Evolutionary conservation across 2,329 filamentous ascomycete species (phyloP).

Genomic region (Parascedosporium putredinis): DNA sequence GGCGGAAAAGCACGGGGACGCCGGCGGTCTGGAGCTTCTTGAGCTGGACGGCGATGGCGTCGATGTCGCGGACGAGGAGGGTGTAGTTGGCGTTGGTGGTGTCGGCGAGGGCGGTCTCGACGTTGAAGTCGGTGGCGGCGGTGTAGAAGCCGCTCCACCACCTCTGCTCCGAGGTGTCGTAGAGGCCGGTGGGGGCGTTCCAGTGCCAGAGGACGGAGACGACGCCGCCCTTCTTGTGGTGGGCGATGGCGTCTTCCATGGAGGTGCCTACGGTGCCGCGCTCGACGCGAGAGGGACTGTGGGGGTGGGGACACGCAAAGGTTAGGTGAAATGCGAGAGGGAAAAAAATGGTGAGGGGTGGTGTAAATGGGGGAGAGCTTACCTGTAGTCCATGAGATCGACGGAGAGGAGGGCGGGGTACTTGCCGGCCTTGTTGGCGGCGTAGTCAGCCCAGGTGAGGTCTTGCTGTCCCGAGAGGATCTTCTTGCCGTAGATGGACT

Average conservation of each 20-base stretch:
- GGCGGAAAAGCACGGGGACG: constrained; percentile 36
- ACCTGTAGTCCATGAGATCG: constrained; percentile 37
- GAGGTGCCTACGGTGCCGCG: constrained; percentile 28
- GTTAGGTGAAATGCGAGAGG: no score
- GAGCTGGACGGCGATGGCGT: constrained; percentile 35
- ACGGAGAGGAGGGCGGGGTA: constrained; percentile 34
- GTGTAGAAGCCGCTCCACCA: constrained; percentile 42
- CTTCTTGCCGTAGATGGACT: constrained; percentile 32
- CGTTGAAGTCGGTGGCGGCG: constrained; percentile 35
- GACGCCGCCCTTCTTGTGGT: constrained; percentile 31
- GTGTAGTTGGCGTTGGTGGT: constrained; percentile 35
- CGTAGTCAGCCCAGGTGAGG: constrained; percentile 29
- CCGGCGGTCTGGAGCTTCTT: constrained; percentile 30
- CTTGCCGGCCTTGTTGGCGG: constrained; percentile 32
- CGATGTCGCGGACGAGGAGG: constrained; percentile 34
- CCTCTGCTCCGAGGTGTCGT: constrained; percentile 31
- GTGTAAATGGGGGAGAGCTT: no score
- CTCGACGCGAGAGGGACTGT: constrained; percentile 29
- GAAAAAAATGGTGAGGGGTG: not conserved
- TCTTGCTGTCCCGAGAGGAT: constrained; percentile 40
- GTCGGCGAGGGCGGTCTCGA: constrained; percentile 29
- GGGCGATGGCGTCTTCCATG: constrained; percentile 35
- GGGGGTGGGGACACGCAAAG: no score
- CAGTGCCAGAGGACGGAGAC: constrained; percentile 38
- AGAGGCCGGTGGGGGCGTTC: constrained; percentile 35